phyloP scores from a whole-genome alignment of 164 flowering plant genomes.

The Tetracentron sinense region DNA sequence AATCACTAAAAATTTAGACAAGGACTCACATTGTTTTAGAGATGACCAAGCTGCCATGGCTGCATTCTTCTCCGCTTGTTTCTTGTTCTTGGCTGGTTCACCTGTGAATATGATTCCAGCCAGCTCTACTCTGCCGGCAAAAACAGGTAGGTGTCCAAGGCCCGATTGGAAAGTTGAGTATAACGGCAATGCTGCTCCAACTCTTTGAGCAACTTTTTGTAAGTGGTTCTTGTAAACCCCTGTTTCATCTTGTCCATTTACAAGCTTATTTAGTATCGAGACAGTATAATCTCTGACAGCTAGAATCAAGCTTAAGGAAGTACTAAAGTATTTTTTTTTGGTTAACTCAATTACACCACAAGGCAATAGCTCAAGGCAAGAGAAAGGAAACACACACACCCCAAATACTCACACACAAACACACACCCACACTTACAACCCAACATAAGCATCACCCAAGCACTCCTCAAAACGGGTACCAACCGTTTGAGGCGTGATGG shows the following conservation, averaged over 20 bases:
- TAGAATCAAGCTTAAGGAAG: too few species aligned
- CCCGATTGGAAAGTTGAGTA: constrained; percentile 84
- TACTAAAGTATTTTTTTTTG: too few species aligned
- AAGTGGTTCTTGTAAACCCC: constrained; percentile 96
- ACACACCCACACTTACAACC: too few species aligned
- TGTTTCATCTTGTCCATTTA: constrained; percentile 73
- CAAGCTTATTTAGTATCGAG: constrained; percentile 12
- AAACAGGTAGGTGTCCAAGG: constrained; percentile 87
- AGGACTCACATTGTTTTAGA: constrained; percentile 73
- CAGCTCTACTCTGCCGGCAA: constrained; percentile 80
- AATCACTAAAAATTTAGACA: constrained; percentile 1
- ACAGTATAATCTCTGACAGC: not conserved
- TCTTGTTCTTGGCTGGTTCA: constrained; percentile 94
- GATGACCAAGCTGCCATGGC: constrained; percentile 97
- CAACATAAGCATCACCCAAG: too few species aligned
- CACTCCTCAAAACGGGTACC: too few species aligned
- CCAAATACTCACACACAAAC: too few species aligned
- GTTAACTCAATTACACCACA: too few species aligned
- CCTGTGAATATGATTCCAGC: constrained; percentile 91
- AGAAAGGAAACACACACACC: too few species aligned
- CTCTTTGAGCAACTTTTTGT: constrained; percentile 96
- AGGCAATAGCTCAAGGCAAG: too few species aligned
- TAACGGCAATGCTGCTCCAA: constrained; percentile 84
- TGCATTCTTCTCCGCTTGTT: constrained; percentile 98
- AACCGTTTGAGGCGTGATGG: too few species aligned